Base-by-base conservation (phyloP, 345 rosid species). In the Camelina laxa region DNA sequence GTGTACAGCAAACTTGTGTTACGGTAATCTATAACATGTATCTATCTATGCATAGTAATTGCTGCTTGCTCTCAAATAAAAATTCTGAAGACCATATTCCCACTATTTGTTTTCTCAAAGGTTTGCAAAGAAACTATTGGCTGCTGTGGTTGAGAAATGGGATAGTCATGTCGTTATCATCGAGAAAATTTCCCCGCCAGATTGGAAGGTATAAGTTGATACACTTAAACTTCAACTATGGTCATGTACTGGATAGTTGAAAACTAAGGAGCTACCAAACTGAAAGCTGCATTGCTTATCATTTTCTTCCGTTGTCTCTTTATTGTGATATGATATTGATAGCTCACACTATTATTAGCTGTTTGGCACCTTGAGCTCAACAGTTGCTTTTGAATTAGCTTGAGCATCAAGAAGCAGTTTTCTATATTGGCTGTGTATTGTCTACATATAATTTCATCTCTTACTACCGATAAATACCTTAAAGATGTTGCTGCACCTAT, bases 1-100 rank as follows among this genome's bases (percentile, higher is more conserved):
- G 99, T 95, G 6, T 95, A 95, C 82, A 95, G 93, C 91, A 95
- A 85, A 82, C 88, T 91, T 31, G 80, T 92, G 74, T 79, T 95
- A 86, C 86, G 99, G 99, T 90, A 81, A 82, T 54, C 57, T 57
- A 16, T 41, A 0, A 35, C 11, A 38, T 58, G 38, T 65, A 15
- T 17, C 24, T 0, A 4, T 36, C 24, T 0, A 4, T 36, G 12
- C 13, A 60, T 47, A 15, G 22, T 5, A 21, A 38, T 21, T 9
- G 42, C 5, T 59, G 36, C 65, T 41, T 56, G 24, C 31, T 70
- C 42, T 78, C 30, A 70, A 60, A 27, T 64, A 64, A 4, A n/a
- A 11, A 56, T 38, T 27, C 10, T 48, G 31, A 2, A 39, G 31
- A 55, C 6, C 19, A 16, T 50, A 73, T 56, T 59, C 27, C 55